Evolutionary conservation across 306 rosid genomes (phyloP).

Genomic region (Trifolium subterraneum): DNA sequence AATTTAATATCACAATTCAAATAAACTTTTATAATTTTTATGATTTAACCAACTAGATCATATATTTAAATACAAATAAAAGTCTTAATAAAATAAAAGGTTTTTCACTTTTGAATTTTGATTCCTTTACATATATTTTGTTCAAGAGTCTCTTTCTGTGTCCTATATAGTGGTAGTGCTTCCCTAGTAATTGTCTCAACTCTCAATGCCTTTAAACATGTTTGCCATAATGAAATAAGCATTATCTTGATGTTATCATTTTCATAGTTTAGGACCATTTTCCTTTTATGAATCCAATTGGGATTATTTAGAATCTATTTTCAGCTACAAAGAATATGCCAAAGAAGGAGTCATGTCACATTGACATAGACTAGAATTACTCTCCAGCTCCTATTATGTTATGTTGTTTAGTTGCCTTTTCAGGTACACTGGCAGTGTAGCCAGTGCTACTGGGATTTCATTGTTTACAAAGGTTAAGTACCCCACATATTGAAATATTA

Average conservation of each 20-base stretch:
- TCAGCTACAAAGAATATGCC: conserved; percentile 44
- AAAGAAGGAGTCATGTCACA: conserved; percentile 38
- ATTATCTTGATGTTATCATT: conserved; percentile 19
- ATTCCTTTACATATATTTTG: background rate
- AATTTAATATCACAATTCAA: too few relatives aligned
- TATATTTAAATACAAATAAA: too few relatives aligned
- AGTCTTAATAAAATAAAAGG: background rate
- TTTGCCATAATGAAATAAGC: conserved; percentile 40
- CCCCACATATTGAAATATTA: background rate
- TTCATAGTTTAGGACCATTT: conserved; percentile 15
- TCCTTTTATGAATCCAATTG: background rate
- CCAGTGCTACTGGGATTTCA: conserved; percentile 30
- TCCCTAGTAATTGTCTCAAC: background rate
- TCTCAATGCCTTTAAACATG: conserved; percentile 31
- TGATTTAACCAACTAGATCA: background rate
- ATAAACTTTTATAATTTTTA: too few relatives aligned
- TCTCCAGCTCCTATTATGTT: conserved; percentile 43
- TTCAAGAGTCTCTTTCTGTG: background rate
- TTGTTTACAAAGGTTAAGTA: conserved; percentile 27
- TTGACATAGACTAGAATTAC: conserved; percentile 32
- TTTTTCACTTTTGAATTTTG: background rate
- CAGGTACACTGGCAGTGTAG: conserved; percentile 18
- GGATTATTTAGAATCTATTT: conserved; percentile 39
- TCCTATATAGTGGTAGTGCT: conserved; percentile 19
- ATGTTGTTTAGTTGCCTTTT: conserved; percentile 34